Evolutionary conservation across 1,139 yeast species (phyloP), one percentile per base, ranked within the genome.

Genomic region (Suhomyces bribrorum): DNA sequence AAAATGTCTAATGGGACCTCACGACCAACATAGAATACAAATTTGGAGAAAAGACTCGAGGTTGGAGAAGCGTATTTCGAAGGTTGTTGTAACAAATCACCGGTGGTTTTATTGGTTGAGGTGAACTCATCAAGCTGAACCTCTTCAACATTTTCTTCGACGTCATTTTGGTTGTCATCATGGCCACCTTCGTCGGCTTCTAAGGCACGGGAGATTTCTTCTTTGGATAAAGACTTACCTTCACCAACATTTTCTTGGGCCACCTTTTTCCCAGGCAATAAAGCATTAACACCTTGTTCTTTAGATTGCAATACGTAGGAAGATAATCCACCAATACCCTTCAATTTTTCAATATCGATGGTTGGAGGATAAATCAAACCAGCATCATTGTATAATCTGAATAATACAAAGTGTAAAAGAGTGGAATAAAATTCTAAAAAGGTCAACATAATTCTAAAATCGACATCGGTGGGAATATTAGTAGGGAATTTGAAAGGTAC

Each of bases 401-500:
- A 92, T 45, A 90, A 73, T 16, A 84, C 90, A 58, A 94, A 92
- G 61, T 90, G 95, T 56, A 90, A 67, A 53, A 92, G 70, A 18
- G 97, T 92, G 22, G 96, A 85, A 69, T 92, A 92, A 63, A 94
- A 90, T 66, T 92, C 98, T 59, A 92, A 77, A 66, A 92, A 92
- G 1, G 98, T 90, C 58, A 89, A 75, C 99, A 92, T 92, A 69
- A 92, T 88, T 65, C 95, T 80, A 73, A 94, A 90, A 67, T 92
- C 99, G 46, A 92, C 84, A 62, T 92, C 98, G 32, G 83, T 67
- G 31, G 99, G 98, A 53, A 92, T 85, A 61, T 86, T 86, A 61
- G 92, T 95, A 15, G 98, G 96, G 70, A 90, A 92, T 63, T 89
- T 90, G 76, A 84, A 92, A 18, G 99, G 99, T 34, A 88, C 95